These are phyloP conservation scores for Podosphaera aphanis DNA, from an alignment of 2,329 filamentous ascomycete species.

Conservation along the genomic window DNA sequence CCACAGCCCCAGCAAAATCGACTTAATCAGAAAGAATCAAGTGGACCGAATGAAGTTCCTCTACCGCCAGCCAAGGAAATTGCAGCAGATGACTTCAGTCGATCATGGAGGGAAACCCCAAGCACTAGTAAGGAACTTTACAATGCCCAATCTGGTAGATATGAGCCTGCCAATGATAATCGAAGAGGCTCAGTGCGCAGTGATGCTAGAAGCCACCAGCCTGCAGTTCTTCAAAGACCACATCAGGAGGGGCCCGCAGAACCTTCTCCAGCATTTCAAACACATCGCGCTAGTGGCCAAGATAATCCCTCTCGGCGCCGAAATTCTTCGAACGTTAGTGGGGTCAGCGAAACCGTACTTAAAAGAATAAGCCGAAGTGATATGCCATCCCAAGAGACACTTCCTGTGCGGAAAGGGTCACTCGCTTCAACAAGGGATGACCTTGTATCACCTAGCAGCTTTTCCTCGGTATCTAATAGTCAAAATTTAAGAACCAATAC, in stretches of 20 bases:
- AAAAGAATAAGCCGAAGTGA: slow-evolving; percentile 16
- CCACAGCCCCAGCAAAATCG: slow-evolving; percentile 22
- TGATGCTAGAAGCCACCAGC: slow-evolving; percentile 44
- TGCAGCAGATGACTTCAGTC: slow-evolving; percentile 78
- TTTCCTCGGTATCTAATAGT: slow-evolving; percentile 14
- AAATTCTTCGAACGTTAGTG: slow-evolving; percentile 78
- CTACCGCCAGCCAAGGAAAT: slow-evolving; percentile 53
- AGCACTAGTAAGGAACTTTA: slow-evolving; percentile 54
- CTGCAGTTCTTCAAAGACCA: slow-evolving; percentile 56
- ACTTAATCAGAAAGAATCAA: slow-evolving; percentile 29
- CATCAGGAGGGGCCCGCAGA: slow-evolving; percentile 50
- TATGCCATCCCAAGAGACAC: slow-evolving; percentile 16
- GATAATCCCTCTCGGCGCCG: slow-evolving; percentile 54
- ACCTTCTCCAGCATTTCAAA: slow-evolving; percentile 70
- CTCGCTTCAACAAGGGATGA: slow-evolving; percentile 27
- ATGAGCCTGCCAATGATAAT: slow-evolving; percentile 62
- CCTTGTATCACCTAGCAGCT: slow-evolving; percentile 24
- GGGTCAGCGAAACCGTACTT: slow-evolving; percentile 50
- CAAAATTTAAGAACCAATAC: slow-evolving; percentile 10
- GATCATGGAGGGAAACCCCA: slow-evolving; percentile 59
- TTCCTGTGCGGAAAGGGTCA: slow-evolving; percentile 24
- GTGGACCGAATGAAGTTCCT: slow-evolving; percentile 28
- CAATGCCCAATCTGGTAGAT: slow-evolving; percentile 86
- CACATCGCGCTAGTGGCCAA: slow-evolving; percentile 40
- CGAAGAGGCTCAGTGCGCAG: slow-evolving; percentile 46